Percentiles rank a stretch among this genome's conserved stretches.
Conservation (phyloP, 208 protist species). For the Wallacemonas sp. region DNA sequence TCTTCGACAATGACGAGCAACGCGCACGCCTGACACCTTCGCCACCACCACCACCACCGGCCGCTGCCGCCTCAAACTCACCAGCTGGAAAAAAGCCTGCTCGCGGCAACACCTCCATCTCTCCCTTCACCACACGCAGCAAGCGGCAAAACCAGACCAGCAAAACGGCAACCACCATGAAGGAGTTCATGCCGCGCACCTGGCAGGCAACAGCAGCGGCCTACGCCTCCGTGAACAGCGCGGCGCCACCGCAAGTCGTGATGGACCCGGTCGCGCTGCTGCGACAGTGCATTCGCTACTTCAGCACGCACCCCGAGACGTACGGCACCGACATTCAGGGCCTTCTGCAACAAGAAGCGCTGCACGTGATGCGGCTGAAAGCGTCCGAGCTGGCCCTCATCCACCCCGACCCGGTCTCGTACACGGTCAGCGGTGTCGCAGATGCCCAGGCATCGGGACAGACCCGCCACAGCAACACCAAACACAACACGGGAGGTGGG, state of each 20-base stretch:
- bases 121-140: not conserved
- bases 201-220: slow-evolving; percentile 2
- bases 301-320: slow-evolving; percentile 72
- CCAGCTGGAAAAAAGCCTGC: not conserved
- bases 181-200: slow-evolving; percentile 14
- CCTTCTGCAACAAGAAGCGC: slow-evolving; percentile 67
- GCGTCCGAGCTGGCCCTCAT: slow-evolving; percentile 66
- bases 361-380: slow-evolving; percentile 81
- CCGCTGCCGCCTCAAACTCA: not conserved
- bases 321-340: slow-evolving; percentile 75
- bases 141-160: not conserved
- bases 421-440: not conserved
- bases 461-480: too few species aligned
- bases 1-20: not conserved
- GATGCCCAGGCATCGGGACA: not conserved
- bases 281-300: slow-evolving; percentile 74
- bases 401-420: not conserved
- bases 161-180: not conserved
- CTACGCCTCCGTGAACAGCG: not conserved
- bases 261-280: slow-evolving; percentile 80
- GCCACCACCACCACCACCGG: not conserved
- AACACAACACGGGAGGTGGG: too few species aligned
- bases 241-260: slow-evolving; percentile 24
- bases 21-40: not conserved
- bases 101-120: not conserved